Evolutionary conservation across 345 rosid genomes (phyloP), one percentile per base, ranked within the genome.

Genomic region (Viola odorata): DNA sequence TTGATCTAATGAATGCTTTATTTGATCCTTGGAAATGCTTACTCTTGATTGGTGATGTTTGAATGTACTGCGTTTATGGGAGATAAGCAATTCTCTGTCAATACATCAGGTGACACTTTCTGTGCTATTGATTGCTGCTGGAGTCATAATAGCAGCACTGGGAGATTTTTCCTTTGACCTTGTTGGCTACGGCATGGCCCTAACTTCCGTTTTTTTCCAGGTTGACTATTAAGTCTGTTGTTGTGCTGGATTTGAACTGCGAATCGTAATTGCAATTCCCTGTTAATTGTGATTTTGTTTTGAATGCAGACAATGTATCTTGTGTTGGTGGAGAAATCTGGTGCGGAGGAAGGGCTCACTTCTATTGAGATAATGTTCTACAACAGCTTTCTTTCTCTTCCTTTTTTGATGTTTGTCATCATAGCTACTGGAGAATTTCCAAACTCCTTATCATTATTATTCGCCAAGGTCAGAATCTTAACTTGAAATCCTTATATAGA

Each of bases 131-230:
- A 94, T 82, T 40, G 97, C 95, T 64, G 84, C 84, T 40, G 99
- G 99, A 57, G 85, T 86, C 72, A 72, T 89, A 53, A 85, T 94
- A 60, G 99, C 99, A 52, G 97, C 97, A 41, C 57, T 87, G 13
- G 97, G 97, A 72, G 97, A 94, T 76, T 94, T 94, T 82, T 87
- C 99, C 37, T 90, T 90, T 63, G 97, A 94, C 65, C 77, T 90
- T 37, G 79, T 76, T 52, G 97, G 97, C 15, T 90, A 94, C 74
- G 74, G 85, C 82, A 78, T 94, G 95, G 99, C 97, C 72, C 74
- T 94, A 44, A 84, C 80, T 45, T 94, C 99, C 52, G 99, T 94
- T 50, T 94, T 89, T 74, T 94, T 89, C 77, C 95, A 91, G 94
- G 96, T 76, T 41, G 41, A 0, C 32, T 63, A 65, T 63, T 5